These are phyloP conservation scores for Sicyos edulis DNA, from an alignment of 306 rosid species.

Conservation along the genomic window DNA sequence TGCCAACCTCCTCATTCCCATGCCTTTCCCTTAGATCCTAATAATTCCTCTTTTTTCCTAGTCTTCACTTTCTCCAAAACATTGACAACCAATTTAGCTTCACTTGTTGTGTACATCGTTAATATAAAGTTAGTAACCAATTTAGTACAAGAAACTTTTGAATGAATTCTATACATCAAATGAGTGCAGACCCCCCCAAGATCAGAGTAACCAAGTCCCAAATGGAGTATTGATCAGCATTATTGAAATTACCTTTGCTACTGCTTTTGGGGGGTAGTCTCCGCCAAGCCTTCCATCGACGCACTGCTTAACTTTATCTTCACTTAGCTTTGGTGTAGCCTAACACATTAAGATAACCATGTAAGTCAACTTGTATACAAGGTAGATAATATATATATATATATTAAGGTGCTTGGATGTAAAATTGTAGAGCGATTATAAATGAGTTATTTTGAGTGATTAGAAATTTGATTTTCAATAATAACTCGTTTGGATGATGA, in stretches of 20 bases:
- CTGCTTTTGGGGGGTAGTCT: constrained; percentile 23
- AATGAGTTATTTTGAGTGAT: no score
- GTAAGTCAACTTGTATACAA: constrained; percentile 11
- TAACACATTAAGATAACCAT: neutral
- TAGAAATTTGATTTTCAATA: no score
- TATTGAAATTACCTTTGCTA: constrained; percentile 21
- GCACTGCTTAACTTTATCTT: constrained; percentile 25
- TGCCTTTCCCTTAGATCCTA: neutral
- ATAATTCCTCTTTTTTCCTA: neutral
- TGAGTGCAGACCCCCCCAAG: neutral
- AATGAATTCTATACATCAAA: neutral
- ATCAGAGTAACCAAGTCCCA: neutral
- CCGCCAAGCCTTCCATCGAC: constrained; percentile 24
- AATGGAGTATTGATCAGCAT: neutral
- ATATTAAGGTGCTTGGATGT: no score
- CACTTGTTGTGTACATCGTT: neutral
- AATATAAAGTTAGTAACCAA: neutral
- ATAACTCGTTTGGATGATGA: no score
- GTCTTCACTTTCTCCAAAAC: neutral
- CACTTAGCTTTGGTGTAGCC: constrained; percentile 24
- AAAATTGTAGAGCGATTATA: no score
- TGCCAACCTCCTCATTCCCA: neutral
- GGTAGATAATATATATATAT: no score
- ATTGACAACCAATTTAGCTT: neutral
- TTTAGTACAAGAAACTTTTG: constrained; percentile 8